Conservation (phyloP, 768 basidiomycete species). For the Lactifluus rugatus region DNA sequence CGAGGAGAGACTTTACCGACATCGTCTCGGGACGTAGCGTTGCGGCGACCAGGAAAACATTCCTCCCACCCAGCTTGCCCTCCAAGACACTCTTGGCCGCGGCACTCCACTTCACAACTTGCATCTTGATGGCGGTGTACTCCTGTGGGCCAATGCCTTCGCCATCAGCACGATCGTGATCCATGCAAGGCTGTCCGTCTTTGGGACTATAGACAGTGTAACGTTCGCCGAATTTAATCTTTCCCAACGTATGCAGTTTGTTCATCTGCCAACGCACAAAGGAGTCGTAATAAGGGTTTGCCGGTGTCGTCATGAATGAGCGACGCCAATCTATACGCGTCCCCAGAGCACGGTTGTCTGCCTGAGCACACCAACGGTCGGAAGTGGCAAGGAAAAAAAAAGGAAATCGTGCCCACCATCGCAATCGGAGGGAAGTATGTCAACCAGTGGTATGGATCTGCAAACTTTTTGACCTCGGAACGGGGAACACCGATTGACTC, state of each 20-base stretch:
- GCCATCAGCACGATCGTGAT: slow-evolving; percentile 93
- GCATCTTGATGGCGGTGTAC: slow-evolving; percentile 92
- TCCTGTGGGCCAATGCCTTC: slow-evolving; percentile 94
- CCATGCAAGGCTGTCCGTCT: slow-evolving; percentile 99
- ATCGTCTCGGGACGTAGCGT: slow-evolving; percentile 96
- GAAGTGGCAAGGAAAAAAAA: neutral
- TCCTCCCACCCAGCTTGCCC: slow-evolving; percentile 63
- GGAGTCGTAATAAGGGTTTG: slow-evolving; percentile 94
- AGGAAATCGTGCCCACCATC: slow-evolving; percentile 35
- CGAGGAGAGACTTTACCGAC: slow-evolving; percentile 35
- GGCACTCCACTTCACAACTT: slow-evolving; percentile 76
- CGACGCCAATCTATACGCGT: slow-evolving; percentile 97
- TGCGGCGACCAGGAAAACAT: slow-evolving; percentile 89
- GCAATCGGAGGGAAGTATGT: slow-evolving; percentile 95
- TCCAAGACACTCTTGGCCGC: slow-evolving; percentile 55
- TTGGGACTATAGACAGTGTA: slow-evolving; percentile 99
- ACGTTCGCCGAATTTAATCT: slow-evolving; percentile 96
- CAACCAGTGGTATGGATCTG: slow-evolving; percentile 91
- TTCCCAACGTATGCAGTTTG: slow-evolving; percentile 74
- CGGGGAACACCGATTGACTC: slow-evolving; percentile 86
- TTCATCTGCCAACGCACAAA: slow-evolving; percentile 99
- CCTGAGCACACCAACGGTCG: slow-evolving; percentile 28
- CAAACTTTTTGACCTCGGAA: slow-evolving; percentile 89
- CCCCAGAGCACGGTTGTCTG: slow-evolving; percentile 80
- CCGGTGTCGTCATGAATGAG: slow-evolving; percentile 86